Percentiles rank a stretch among this genome's conserved stretches.
Conservation (phyloP, 805 yeast species). For the Jamesozyma piceae region DNA sequence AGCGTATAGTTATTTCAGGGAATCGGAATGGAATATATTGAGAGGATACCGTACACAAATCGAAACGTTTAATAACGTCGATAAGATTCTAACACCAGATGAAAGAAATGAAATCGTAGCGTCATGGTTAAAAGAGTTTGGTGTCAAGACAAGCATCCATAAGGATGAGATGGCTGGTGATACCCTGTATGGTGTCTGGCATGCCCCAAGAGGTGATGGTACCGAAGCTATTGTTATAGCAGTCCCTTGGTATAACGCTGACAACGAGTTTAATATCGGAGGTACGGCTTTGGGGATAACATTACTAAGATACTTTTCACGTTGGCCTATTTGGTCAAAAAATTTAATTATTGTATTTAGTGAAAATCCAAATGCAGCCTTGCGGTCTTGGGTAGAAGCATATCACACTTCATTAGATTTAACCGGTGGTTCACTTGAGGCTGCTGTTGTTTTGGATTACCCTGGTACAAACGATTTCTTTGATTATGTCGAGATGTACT, state of each 20-base stretch:
- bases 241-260: conserved; percentile 76
- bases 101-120: conserved; percentile 40
- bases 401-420: conserved; percentile 77
- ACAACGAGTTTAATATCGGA: conserved; percentile 59
- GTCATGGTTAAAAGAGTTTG: conserved; percentile 60
- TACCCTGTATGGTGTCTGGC: conserved; percentile 69
- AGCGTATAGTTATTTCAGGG: conserved; percentile 83
- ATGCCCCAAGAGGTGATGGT: conserved; percentile 91
- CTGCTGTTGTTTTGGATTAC: conserved; percentile 78
- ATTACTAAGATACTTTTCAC: conserved; percentile 66
- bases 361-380: conserved; percentile 53
- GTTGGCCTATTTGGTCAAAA: conserved; percentile 93
- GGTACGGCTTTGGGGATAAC: conserved; percentile 69
- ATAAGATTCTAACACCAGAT: conserved; percentile 12
- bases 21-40: conserved; percentile 86
- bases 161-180: conserved; percentile 35
- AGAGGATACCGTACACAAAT: conserved; percentile 63
- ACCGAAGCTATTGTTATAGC: conserved; percentile 89
- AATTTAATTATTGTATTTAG: conserved; percentile 83
- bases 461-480: conserved; percentile 57
- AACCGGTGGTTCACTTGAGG: conserved; percentile 90
- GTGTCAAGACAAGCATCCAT: conserved; percentile 52
- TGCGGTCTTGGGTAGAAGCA: conserved; percentile 87
- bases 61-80: conserved; percentile 26
- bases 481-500: conserved; percentile 62